Conservation (phyloP, 1,139 yeast genomes). For the Diutina catenulata region DNA sequence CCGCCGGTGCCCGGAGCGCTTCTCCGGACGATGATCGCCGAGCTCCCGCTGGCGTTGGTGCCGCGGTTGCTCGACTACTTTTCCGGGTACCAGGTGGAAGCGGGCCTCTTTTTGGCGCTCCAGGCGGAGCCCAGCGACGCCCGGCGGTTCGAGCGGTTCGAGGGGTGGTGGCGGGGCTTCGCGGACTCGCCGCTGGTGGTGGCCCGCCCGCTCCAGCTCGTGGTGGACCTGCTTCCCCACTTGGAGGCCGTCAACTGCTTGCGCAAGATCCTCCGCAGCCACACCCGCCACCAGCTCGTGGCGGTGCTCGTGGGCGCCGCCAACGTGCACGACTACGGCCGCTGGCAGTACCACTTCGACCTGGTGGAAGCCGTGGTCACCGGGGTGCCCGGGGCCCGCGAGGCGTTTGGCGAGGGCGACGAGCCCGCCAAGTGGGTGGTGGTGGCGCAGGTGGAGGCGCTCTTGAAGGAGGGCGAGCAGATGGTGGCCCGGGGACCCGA, state of each 20-base stretch:
- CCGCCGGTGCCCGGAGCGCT: background rate
- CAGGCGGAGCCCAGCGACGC: background rate
- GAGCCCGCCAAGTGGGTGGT: background rate
- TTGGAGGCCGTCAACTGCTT: background rate
- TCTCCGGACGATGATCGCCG: no score
- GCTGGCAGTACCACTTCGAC: slow-evolving; percentile 2
- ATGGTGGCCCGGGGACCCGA: background rate
- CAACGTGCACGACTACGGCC: background rate
- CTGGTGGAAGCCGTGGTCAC: slow-evolving; percentile 3
- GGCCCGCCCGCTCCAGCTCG: slow-evolving; percentile 1
- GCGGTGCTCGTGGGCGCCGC: background rate
- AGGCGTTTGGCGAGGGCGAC: slow-evolving; percentile 1
- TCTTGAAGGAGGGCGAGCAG: background rate
- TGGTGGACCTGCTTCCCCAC: slow-evolving; percentile 3
- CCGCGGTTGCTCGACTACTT: slow-evolving; percentile 2
- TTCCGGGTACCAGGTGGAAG: slow-evolving; percentile 2
- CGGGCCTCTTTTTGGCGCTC: slow-evolving; percentile 3
- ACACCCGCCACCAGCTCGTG: background rate
- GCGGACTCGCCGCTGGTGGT: background rate
- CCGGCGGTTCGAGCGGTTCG: background rate
- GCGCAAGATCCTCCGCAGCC: background rate
- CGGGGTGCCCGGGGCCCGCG: background rate
- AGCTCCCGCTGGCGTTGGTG: no score
- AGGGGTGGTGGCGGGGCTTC: background rate
- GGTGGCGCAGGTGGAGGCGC: slow-evolving; percentile 1